phyloP scores from a whole-genome alignment of 306 rosid genomes.

The barrel medic (Medicago truncatula) region MtrunA17r5.0-ANR NC_053046.1:1950501-1951000 shows the following conservation, averaged over 20 bases:
- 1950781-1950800: constrained; percentile 72
- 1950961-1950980: not conserved
- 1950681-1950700: constrained; percentile 29
- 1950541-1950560: constrained; percentile 4
- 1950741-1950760: constrained; percentile 88
- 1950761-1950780: constrained; percentile 69
- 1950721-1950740: constrained; percentile 73
- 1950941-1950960: constrained; percentile 4
- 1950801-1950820: constrained; percentile 24
- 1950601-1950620: constrained; percentile 17
- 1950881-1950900: constrained; percentile 27
- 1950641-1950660: constrained; percentile 23
- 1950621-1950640: constrained; percentile 19
- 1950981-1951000: not conserved
- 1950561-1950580: constrained; percentile 1
- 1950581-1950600: constrained; percentile 20
- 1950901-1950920: constrained; percentile 8
- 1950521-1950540: constrained; percentile 10
- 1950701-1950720: constrained; percentile 68
- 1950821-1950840: constrained; percentile 30
- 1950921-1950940: not conserved
- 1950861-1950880: constrained; percentile 21
- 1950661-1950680: constrained; percentile 28
- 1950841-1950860: constrained; percentile 23
- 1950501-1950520: not conserved